Percentiles rank a stretch among this genome's conserved stretches.
Evolutionary conservation across 163 green algal genomes (phyloP).

Genomic region (Scenedesmus sp.): DNA sequence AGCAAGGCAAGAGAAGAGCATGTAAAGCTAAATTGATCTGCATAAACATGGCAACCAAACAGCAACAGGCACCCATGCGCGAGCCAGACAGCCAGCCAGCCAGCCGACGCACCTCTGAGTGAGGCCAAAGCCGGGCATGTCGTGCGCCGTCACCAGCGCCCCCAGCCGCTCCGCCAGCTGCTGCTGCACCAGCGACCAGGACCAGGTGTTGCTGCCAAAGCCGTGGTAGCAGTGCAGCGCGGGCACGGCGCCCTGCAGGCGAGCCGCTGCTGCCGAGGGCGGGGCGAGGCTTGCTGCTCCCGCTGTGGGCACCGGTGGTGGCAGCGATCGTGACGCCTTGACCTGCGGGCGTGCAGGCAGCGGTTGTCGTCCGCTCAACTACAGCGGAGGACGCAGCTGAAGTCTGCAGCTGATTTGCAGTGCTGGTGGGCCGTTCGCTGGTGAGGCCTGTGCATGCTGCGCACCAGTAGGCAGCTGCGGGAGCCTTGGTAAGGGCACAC

Average conservation of each 20-base stretch:
- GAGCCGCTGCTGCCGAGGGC: neutral
- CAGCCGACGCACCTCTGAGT: slow-evolving; percentile 71
- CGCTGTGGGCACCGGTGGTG: neutral
- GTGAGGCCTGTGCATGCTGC: too few relatives aligned
- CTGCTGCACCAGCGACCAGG: slow-evolving; percentile 78
- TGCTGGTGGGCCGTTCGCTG: too few relatives aligned
- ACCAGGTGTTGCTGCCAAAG: slow-evolving; percentile 91
- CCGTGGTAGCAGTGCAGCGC: slow-evolving; percentile 88
- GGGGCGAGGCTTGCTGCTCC: slow-evolving; percentile 18
- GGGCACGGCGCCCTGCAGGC: neutral
- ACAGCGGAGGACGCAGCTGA: neutral
- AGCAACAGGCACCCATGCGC: neutral
- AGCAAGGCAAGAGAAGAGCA: neutral
- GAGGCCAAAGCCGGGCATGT: slow-evolving; percentile 93
- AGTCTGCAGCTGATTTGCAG: neutral
- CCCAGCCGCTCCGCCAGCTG: slow-evolving; percentile 67
- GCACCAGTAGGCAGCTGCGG: neutral
- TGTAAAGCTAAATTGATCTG: neutral
- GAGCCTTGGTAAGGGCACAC: too few relatives aligned
- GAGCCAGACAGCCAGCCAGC: neutral
- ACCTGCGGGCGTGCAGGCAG: neutral
- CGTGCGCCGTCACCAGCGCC: slow-evolving; percentile 82
- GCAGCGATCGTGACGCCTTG: neutral
- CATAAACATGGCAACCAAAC: too few relatives aligned
- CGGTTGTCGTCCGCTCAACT: too few relatives aligned